These are phyloP conservation scores for Excoecaria cochinchinensis DNA, from an alignment of 345 rosid genomes.

Conservation along the genomic window DNA sequence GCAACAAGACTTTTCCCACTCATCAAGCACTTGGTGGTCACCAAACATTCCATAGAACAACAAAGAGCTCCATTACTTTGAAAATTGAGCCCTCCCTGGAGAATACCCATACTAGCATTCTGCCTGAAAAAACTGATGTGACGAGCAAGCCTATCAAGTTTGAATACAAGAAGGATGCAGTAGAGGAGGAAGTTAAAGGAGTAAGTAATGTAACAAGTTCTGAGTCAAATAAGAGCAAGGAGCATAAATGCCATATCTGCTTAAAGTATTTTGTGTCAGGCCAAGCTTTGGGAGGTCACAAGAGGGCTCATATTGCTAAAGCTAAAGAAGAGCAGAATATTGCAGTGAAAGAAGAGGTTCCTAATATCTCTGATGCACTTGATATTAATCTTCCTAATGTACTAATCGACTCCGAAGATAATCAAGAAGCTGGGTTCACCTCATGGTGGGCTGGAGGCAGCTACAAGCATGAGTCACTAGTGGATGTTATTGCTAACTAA, in stretches of 20 bases:
- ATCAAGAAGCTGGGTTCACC: conserved; percentile 21
- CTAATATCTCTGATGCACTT: conserved; percentile 13
- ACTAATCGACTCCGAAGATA: conserved; percentile 12
- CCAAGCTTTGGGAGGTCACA: conserved; percentile 37
- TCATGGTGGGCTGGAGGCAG: conserved; percentile 25
- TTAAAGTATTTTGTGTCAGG: conserved; percentile 38
- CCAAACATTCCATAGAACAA: conserved; percentile 49
- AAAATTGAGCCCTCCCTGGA: conserved; percentile 20
- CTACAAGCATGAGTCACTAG: conserved; percentile 24
- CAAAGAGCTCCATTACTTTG: conserved; percentile 11
- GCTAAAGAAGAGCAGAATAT: conserved; percentile 16
- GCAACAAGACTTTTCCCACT: conserved; percentile 47
- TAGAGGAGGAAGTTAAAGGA: conserved; percentile 21
- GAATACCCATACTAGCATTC: conserved; percentile 1
- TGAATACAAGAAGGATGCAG: conserved; percentile 18
- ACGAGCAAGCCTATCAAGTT: conserved; percentile 12
- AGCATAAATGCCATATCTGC: conserved; percentile 39
- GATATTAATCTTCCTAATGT: conserved; percentile 23
- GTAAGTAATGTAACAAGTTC: conserved; percentile 9
- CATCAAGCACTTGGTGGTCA: conserved; percentile 69
- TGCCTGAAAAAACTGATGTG: conserved; percentile 20
- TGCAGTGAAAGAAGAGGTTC: conserved; percentile 16
- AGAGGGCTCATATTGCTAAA: conserved; percentile 35
- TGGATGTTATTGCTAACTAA: conserved; percentile 34
- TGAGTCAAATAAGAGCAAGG: conserved; percentile 27